A percentile compares a stretch with the other conserved stretches of the same genome.
Conservation (phyloP, 2,329 filamentous ascomycete genomes). For the Apiospora kogelbergensis region DNA sequence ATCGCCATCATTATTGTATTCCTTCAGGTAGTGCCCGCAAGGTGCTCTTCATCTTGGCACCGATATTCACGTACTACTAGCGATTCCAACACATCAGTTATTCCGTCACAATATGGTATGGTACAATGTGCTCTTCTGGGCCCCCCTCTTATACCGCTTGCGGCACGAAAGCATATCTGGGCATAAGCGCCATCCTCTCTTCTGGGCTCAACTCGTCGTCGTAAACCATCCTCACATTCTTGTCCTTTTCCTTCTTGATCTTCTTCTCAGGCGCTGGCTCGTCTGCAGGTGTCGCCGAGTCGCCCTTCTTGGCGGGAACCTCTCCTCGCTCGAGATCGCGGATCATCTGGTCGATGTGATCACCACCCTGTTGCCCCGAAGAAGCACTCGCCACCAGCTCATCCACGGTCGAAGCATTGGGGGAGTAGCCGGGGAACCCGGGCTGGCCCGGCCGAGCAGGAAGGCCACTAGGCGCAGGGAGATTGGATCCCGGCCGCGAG, state of each 20-base stretch:
- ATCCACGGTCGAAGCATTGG: constrained; percentile 44
- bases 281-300: constrained; percentile 30
- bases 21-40: not conserved
- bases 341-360: constrained; percentile 66
- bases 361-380: constrained; percentile 45
- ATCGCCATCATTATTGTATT: not conserved
- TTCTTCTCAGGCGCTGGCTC: constrained; percentile 59
- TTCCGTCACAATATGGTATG: not conserved
- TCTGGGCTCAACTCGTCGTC: constrained; percentile 81
- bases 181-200: constrained; percentile 80
- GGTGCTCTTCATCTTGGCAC: not conserved
- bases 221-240: constrained; percentile 75
- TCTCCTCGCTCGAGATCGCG: constrained; percentile 58
- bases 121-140: not conserved
- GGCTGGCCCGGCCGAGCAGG: constrained; percentile 43
- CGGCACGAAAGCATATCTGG: constrained; percentile 70
- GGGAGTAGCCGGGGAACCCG: constrained; percentile 29
- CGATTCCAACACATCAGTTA: not conserved
- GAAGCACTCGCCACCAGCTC: constrained; percentile 46
- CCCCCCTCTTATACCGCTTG: constrained; percentile 21
- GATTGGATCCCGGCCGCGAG: constrained; percentile 43
- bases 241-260: constrained; percentile 66
- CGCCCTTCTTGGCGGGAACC: constrained; percentile 39
- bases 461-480: constrained; percentile 40
- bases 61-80: not conserved